Evolutionary conservation across 768 basidiomycete species (phyloP).

Genomic region (Mycena floridula): DNA sequence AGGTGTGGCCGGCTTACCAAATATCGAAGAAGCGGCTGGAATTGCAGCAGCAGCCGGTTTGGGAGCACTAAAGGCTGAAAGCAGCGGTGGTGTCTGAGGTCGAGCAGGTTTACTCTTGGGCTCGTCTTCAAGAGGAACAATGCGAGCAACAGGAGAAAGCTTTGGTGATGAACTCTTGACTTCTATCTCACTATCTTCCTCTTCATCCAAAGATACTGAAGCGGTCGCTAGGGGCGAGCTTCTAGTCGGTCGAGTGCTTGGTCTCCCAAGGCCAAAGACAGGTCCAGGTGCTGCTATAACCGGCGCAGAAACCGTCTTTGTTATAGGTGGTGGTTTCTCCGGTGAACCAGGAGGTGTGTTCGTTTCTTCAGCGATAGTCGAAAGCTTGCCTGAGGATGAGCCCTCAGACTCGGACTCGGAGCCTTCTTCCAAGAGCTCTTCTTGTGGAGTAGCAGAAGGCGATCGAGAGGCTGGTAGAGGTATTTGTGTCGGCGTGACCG

Average conservation of each 20-base stretch:
- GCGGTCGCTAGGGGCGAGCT: constrained; percentile 70
- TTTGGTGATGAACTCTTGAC: constrained; percentile 18
- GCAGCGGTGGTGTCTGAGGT: constrained; percentile 46
- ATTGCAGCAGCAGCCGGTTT: constrained; percentile 6
- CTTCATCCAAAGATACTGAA: constrained; percentile 36
- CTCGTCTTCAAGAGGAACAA: constrained; percentile 25
- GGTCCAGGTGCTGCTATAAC: constrained; percentile 15
- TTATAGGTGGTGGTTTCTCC: constrained; percentile 28
- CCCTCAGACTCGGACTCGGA: constrained; percentile 25
- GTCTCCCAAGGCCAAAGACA: constrained; percentile 43
- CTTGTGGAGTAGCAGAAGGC: constrained; percentile 54
- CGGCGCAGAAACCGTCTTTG: constrained; percentile 22
- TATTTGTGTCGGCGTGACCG: constrained; percentile 15
- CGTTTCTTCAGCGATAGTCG: constrained; percentile 34
- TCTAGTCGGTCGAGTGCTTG: constrained; percentile 60
- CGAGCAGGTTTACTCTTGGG: constrained; percentile 21
- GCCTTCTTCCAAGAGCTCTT: constrained; percentile 33
- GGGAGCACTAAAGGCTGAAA: constrained; percentile 23
- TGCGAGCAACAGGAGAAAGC: constrained; percentile 35
- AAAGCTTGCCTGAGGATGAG: constrained; percentile 16
- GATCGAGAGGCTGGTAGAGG: constrained; percentile 42
- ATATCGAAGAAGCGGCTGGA: constrained; percentile 6
- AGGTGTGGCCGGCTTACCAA: no score
- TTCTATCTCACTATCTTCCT: constrained; percentile 11
- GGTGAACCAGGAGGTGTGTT: constrained; percentile 69